Evolutionary conservation across 257 asterid species (phyloP).

Genomic region (Salvia hispanica): DNA sequence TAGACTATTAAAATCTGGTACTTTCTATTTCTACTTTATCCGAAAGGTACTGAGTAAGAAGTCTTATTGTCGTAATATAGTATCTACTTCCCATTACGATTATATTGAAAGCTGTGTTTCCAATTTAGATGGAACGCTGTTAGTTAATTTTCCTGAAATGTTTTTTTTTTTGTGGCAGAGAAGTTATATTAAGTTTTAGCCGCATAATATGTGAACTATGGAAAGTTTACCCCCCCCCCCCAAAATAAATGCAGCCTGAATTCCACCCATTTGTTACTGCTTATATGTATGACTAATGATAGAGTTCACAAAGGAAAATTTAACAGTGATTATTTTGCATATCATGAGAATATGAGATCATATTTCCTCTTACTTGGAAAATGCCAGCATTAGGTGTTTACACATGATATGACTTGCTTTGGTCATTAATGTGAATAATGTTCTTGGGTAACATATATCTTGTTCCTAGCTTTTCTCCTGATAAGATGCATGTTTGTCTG

Average conservation of each 20-base stretch:
- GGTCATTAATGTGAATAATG: slow-evolving; percentile 9
- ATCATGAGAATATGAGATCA: neutral
- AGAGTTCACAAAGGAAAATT: neutral
- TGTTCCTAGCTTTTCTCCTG: slow-evolving; percentile 23
- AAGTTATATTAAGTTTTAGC: neutral
- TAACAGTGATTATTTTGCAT: neutral
- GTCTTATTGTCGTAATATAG: neutral
- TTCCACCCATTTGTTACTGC: slow-evolving; percentile 10
- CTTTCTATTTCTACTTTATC: slow-evolving; percentile 22
- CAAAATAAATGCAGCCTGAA: slow-evolving; percentile 9
- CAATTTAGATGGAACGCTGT: neutral
- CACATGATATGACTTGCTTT: slow-evolving; percentile 10
- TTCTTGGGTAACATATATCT: neutral
- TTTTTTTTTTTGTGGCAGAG: neutral
- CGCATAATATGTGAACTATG: slow-evolving; percentile 1
- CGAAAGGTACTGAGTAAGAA: slow-evolving; percentile 17
- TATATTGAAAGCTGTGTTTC: neutral
- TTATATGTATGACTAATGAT: neutral
- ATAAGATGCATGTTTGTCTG: slow-evolving; percentile 32
- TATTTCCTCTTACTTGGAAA: slow-evolving; percentile 3
- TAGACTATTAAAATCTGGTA: neutral
- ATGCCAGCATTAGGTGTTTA: slow-evolving; percentile 16
- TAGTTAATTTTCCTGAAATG: slow-evolving; percentile 9
- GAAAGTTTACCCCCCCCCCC: too few relatives aligned
- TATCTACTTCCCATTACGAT: neutral